A percentile compares a stretch with the other conserved stretches of the same genome.
Conservation (phyloP, 2,329 filamentous ascomycete genomes). For the Epichloe sp. region DNA sequence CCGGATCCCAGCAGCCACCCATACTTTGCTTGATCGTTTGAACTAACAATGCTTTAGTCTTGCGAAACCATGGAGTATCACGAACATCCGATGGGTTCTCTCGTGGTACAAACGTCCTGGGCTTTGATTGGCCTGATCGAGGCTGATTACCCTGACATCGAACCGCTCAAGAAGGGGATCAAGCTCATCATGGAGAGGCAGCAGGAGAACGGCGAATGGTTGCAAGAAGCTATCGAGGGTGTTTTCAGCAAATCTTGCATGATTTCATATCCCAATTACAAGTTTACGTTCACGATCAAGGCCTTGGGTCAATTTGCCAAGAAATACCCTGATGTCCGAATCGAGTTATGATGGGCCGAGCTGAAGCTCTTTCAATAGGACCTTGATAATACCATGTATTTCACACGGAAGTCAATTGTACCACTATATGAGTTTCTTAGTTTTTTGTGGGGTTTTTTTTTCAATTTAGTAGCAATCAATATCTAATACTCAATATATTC, state of each 20-base stretch:
- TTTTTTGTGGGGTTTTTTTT: no score
- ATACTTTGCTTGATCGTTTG: neutral
- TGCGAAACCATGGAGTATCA: conserved; percentile 66
- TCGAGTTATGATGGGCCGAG: conserved; percentile 16
- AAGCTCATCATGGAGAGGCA: conserved; percentile 76
- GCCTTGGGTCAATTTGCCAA: conserved; percentile 80
- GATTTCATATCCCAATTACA: conserved; percentile 99
- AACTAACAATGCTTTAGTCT: conserved; percentile 31
- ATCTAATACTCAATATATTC: no score
- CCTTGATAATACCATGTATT: neutral
- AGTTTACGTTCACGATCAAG: conserved; percentile 90
- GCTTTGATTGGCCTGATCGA: conserved; percentile 71
- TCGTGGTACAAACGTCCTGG: conserved; percentile 94
- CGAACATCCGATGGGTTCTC: conserved; percentile 62
- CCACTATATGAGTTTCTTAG: no score
- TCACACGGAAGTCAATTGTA: no score
- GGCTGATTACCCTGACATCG: conserved; percentile 64
- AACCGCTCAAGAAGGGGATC: conserved; percentile 57
- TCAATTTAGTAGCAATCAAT: no score
- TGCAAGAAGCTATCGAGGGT: conserved; percentile 90
- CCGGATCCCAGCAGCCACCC: no score
- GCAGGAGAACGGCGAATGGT: conserved; percentile 81
- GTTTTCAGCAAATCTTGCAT: conserved; percentile 99
- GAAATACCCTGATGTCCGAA: conserved; percentile 52
- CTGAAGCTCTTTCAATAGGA: neutral